Evolutionary conservation across 2,329 filamentous ascomycete genomes (phyloP), one percentile per base, ranked within the genome.

Genomic region (Chaetothyriales sp.): DNA sequence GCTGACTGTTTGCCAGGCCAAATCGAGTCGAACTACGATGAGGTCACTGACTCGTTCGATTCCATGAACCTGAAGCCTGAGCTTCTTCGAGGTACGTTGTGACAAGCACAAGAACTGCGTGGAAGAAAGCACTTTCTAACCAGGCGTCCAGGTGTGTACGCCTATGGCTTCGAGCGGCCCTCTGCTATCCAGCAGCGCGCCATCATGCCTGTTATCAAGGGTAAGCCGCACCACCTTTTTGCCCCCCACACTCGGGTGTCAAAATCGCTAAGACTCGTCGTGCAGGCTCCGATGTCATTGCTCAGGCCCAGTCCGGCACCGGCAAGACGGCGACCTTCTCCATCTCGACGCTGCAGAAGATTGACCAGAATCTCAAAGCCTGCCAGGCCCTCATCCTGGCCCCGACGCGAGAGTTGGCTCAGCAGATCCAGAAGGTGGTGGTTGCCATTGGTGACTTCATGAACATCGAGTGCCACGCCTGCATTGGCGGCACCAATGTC

Each of bases 11-110:
- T 18, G 70, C 66, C 71, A 95, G 90, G 85, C 75, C 89, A 94
- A 78, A 98, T 98, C 81, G 94, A 98, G 82, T 95, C 89, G 71
- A 98, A 98, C 87, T 98, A 97, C 78, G 92, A 98, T 81, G 89
- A 97, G 82, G 89, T 90, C 68, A 90, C 92, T 74, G 94, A 98
- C 77, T 95, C 89, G 58, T 98, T 98, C 77, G 92, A 98, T 76
- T 81, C 89, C 66, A 98, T 98, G 92, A 84, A 83, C 76, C 82
- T 98, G 68, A 95, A 94, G 82, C 70, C 88, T 61, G 92, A 98
- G 80, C 86, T 98, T 69, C 88, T 98, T 70, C 89, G 92, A 76
- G 92, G 81, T 83, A 77, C 74, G 78, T 77, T 57, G 65, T 63
- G 61, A 63, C 51, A 50, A 48, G 46, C 51, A 54, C 55, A 63